phyloP scores from a whole-genome alignment of 192 early-diverging fungal species.

The Thoreauomyces humboldtii region DNA sequence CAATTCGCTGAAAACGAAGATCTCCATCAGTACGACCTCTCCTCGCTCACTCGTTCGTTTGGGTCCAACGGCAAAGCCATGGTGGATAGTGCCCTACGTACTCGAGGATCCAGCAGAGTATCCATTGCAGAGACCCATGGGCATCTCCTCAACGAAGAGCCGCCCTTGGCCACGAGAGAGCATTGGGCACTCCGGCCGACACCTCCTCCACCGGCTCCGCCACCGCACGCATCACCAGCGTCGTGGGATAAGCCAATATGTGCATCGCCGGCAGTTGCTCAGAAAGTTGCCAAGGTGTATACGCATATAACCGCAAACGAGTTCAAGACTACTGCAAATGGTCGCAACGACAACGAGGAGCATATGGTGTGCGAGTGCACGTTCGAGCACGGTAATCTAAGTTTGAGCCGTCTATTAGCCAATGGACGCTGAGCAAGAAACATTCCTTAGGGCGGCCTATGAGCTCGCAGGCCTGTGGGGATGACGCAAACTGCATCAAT shows the following conservation, averaged over 20 bases:
- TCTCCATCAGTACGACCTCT: no score
- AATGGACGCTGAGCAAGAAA: background rate
- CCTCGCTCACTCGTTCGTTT: no score
- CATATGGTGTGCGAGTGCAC: constrained; percentile 77
- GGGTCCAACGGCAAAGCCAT: no score
- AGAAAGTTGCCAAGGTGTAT: constrained; percentile 61
- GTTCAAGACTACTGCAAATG: constrained; percentile 69
- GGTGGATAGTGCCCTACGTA: no score
- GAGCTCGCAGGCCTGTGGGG: constrained; percentile 74
- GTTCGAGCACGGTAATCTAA: constrained; percentile 58
- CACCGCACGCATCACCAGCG: no score
- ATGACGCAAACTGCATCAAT: constrained; percentile 88
- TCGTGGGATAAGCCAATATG: constrained; percentile 10
- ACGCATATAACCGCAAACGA: constrained; percentile 66
- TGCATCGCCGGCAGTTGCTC: constrained; percentile 18
- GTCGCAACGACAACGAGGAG: constrained; percentile 66
- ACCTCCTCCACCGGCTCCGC: no score
- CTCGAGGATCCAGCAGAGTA: no score
- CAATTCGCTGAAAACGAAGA: no score
- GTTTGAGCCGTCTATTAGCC: background rate
- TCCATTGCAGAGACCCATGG: no score
- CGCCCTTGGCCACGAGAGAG: no score
- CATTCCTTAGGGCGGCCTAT: constrained; percentile 10
- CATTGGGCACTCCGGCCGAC: no score
- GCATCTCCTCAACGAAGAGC: no score